phyloP scores from a whole-genome alignment of 2,329 filamentous ascomycete genomes.

The Akanthomyces dipterigenus region DNA sequence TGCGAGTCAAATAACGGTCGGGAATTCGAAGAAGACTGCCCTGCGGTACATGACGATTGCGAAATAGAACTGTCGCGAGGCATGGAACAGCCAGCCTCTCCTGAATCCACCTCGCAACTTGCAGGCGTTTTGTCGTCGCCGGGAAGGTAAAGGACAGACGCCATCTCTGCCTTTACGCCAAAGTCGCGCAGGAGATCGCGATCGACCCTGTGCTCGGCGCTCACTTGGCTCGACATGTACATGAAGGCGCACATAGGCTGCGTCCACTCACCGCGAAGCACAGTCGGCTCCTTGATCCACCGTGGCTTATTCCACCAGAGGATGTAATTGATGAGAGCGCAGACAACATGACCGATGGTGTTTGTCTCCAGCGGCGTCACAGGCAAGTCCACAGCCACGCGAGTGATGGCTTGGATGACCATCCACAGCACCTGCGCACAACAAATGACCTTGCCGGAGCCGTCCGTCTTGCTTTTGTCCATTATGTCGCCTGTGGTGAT shows the following conservation, averaged over 20 bases:
- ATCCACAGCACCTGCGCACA: constrained; percentile 33
- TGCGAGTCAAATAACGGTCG: too few relatives aligned
- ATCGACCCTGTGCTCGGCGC: constrained; percentile 1
- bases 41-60: too few relatives aligned
- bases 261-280: constrained; percentile 10
- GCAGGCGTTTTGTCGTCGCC: not conserved
- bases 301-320: constrained; percentile 20
- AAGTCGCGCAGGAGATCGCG: constrained; percentile 11
- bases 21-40: too few relatives aligned
- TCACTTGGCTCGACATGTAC: constrained; percentile 13
- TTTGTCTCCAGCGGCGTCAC: constrained; percentile 30
- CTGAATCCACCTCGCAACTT: too few relatives aligned
- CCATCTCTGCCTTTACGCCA: constrained; percentile 11
- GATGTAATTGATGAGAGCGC: constrained; percentile 25
- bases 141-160: not conserved
- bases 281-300: constrained; percentile 11
- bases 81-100: too few relatives aligned
- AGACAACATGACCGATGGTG: constrained; percentile 27
- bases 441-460: constrained; percentile 27
- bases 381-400: constrained; percentile 24
- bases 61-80: too few relatives aligned
- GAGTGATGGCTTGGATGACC: constrained; percentile 26
- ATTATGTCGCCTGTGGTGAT: constrained; percentile 18
- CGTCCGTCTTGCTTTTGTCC: constrained; percentile 30
- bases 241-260: constrained; percentile 10